These are phyloP conservation scores for Stephania japonica DNA, from an alignment of 164 flowering plant genomes.

Conservation along the genomic window DNA sequence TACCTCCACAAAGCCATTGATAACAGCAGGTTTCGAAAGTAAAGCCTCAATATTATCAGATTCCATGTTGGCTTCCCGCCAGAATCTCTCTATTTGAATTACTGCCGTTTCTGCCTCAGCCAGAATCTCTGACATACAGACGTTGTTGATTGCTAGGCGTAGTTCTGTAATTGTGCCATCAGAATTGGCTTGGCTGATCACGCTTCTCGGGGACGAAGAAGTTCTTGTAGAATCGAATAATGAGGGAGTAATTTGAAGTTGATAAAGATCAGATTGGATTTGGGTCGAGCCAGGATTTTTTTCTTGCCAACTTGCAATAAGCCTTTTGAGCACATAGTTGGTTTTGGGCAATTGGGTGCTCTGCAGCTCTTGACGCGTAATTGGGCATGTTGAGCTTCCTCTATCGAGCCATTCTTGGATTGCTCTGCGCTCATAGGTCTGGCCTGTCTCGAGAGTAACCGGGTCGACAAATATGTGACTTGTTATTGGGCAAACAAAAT, in stretches of 20 bases:
- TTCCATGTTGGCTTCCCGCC: constrained; percentile 40
- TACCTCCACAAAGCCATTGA: constrained; percentile 70
- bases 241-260: constrained; percentile 11
- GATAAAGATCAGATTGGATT: constrained; percentile 18
- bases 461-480: constrained; percentile 67
- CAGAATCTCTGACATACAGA: constrained; percentile 57
- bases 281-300: constrained; percentile 28
- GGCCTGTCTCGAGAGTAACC: constrained; percentile 85
- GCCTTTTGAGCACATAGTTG: constrained; percentile 72
- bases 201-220: constrained; percentile 55
- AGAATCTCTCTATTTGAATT: constrained; percentile 43
- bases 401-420: constrained; percentile 81
- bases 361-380: constrained; percentile 65
- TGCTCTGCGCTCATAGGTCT: constrained; percentile 76
- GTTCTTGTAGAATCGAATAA: constrained; percentile 22
- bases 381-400: constrained; percentile 75
- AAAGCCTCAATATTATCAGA: constrained; percentile 32
- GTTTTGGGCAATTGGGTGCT: constrained; percentile 66
- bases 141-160: constrained; percentile 41
- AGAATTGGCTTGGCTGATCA: constrained; percentile 47
- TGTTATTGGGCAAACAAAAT: constrained; percentile 81
- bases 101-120: constrained; percentile 62
- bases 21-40: constrained; percentile 57
- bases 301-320: constrained; percentile 77
- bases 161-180: constrained; percentile 46